Base-by-base conservation (phyloP, 208 protist species). In the Wallacemonas collosoma region DNA sequence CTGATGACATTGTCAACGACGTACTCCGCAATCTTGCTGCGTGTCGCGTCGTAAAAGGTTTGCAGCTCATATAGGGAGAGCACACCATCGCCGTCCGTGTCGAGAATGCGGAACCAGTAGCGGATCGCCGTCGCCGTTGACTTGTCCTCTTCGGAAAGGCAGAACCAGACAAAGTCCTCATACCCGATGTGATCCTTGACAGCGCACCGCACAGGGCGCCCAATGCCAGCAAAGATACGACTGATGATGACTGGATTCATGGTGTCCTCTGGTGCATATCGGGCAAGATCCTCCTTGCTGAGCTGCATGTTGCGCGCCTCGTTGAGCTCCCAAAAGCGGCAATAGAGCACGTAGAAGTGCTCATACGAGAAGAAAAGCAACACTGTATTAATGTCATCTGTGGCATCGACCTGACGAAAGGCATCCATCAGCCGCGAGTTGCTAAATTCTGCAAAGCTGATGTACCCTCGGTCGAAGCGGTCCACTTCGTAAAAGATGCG, bases 341-440 rank as follows among this genome's bases (percentile, higher is more conserved):
- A 99, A 87, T 99, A 99, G 43, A 99, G 81, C 2, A 99, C 98
- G 86, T 99, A 99, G 79, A 99, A 99, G 80, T 99, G 98, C 84
- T 99, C 98, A 82, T 99, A 99, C 17, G 91, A 98, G 83, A 99
- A 99, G 78, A 95, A 99, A 66, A 90, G 80, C n/a, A 94, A 80
- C 36, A 96, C 89, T 0, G 85, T 76, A 72, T 98, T 98, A 77
- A 97, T 97, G 72, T 98, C 93, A 43, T 93, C 81, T 6, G 88
- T 79, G 36, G 83, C 85, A 74, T 97, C 93, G 2, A 97, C 87
- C 68, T 90, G 77, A 39, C 81, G 85, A 61, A 98, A 82, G 15
- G 81, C 81, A 54, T 97, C 94, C 17, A 92, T 72, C 53, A 98
- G 81, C 15, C 79, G 72, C 50, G 85, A 97, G 38, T 68, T 65